These are phyloP conservation scores for Wickerhamomyces bisporus DNA, from an alignment of 805 yeast species.

Conservation along the genomic window DNA sequence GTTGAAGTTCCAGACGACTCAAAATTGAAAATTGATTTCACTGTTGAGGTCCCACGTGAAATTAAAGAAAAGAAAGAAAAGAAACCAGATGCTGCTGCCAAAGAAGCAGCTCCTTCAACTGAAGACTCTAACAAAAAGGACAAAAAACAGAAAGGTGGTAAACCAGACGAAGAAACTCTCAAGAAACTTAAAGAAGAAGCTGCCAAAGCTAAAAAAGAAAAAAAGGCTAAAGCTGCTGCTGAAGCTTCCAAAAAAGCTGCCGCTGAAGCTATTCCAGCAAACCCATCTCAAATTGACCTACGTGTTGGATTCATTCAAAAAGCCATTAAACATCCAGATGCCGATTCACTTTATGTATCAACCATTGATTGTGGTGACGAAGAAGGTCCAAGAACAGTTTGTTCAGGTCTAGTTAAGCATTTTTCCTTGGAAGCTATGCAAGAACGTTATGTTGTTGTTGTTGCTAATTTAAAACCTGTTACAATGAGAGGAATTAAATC, in stretches of 20 bases:
- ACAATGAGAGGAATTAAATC: slow-evolving; percentile 97
- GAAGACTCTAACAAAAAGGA: slow-evolving; percentile 32
- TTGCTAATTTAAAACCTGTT: slow-evolving; percentile 96
- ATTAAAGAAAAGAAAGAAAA: slow-evolving; percentile 53
- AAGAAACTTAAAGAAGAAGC: slow-evolving; percentile 46
- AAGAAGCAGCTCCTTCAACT: slow-evolving; percentile 17
- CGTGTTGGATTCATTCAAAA: slow-evolving; percentile 96
- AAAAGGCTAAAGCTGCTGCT: slow-evolving; percentile 37
- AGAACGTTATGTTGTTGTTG: slow-evolving; percentile 81
- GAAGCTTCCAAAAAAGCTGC: slow-evolving; percentile 48
- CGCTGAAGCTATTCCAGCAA: slow-evolving; percentile 57
- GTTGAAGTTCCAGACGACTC: slow-evolving; percentile 50
- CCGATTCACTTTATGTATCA: slow-evolving; percentile 93
- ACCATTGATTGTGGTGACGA: slow-evolving; percentile 96
- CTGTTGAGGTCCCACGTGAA: slow-evolving; percentile 70
- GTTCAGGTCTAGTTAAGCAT: slow-evolving; percentile 92
- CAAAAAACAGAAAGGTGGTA: slow-evolving; percentile 39
- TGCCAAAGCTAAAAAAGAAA: slow-evolving; percentile 59
- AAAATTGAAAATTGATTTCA: slow-evolving; percentile 50
- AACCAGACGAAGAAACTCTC: slow-evolving; percentile 44
- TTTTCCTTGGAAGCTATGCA: slow-evolving; percentile 93
- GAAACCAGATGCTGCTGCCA: slow-evolving; percentile 28
- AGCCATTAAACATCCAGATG: slow-evolving; percentile 96
- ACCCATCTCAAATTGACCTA: slow-evolving; percentile 83
- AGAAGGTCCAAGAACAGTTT: slow-evolving; percentile 96